A percentile compares a stretch with the other conserved stretches of the same genome.
Evolutionary conservation across 2,329 filamentous ascomycete species (phyloP).

Genomic region (Ilyonectria destructans): DNA sequence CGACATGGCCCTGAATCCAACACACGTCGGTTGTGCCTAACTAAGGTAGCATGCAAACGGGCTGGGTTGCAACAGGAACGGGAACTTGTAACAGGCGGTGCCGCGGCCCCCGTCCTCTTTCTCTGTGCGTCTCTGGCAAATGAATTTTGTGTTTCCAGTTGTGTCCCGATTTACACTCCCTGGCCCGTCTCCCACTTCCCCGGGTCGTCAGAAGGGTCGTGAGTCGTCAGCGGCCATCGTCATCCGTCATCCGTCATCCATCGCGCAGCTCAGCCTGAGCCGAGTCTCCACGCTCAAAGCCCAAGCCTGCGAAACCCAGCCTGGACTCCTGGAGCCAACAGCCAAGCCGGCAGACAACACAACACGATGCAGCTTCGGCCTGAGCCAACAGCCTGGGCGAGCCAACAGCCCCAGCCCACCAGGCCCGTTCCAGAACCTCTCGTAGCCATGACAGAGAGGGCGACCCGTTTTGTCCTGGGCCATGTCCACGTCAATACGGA

Average conservation of each 20-base stretch:
- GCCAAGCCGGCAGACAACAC: not conserved
- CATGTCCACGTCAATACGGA: conserved; percentile 26
- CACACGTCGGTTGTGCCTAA: conserved; percentile 21
- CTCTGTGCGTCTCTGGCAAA: conserved; percentile 22
- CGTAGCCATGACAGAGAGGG: conserved; percentile 1
- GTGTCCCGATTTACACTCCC: not conserved
- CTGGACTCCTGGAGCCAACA: too few relatives aligned
- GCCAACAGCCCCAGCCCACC: conserved; percentile 10
- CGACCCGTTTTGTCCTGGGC: conserved; percentile 10
- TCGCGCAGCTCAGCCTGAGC: not conserved
- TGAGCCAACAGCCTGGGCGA: conserved; percentile 16
- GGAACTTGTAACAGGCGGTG: conserved; percentile 28
- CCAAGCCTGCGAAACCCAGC: not conserved
- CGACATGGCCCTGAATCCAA: conserved; percentile 21
- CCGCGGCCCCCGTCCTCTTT: conserved; percentile 18
- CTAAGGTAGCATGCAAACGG: conserved; percentile 13
- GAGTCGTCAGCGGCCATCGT: conserved; percentile 1
- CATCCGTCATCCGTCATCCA: not conserved
- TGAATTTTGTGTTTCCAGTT: conserved; percentile 16
- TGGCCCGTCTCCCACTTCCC: not conserved
- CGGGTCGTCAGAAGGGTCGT: not conserved
- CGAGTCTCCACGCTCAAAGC: not conserved
- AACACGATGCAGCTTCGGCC: not conserved
- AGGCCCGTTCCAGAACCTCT: conserved; percentile 2
- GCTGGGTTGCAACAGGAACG: conserved; percentile 21